phyloP scores from a whole-genome alignment of 2,329 filamentous ascomycete genomes.

The Phialophora verrucosa region DNA sequence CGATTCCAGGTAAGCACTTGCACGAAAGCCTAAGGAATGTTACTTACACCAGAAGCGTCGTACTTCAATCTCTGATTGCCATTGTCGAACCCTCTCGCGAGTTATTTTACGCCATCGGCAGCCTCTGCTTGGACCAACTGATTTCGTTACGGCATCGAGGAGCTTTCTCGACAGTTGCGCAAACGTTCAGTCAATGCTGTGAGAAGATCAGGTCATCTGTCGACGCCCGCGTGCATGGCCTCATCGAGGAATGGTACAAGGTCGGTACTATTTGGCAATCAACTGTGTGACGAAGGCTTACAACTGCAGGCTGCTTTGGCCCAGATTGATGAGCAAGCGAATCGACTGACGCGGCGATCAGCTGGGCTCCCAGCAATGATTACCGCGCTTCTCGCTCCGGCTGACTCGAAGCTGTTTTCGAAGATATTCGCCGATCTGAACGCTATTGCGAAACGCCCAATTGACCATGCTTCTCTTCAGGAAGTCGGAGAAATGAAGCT shows the following conservation, averaged over 20 bases:
- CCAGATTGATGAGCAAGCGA: slow-evolving; percentile 75
- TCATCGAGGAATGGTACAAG: slow-evolving; percentile 74
- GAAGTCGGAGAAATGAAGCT: slow-evolving; percentile 62
- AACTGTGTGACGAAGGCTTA: not conserved
- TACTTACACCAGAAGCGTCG: slow-evolving; percentile 61
- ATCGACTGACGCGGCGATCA: slow-evolving; percentile 82
- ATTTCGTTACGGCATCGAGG: slow-evolving; percentile 84
- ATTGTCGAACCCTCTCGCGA: slow-evolving; percentile 54
- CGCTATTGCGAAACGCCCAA: slow-evolving; percentile 22
- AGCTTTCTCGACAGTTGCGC: slow-evolving; percentile 89
- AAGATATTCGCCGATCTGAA: slow-evolving; percentile 61
- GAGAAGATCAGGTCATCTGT: slow-evolving; percentile 63
- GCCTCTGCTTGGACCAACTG: slow-evolving; percentile 80
- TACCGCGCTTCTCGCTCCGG: slow-evolving; percentile 76
- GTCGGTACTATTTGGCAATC: slow-evolving; percentile 49
- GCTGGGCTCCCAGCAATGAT: slow-evolving; percentile 90
- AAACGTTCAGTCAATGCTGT: slow-evolving; percentile 85
- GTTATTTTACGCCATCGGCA: slow-evolving; percentile 70
- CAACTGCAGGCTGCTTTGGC: slow-evolving; percentile 63
- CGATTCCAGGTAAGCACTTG: slow-evolving; percentile 74
- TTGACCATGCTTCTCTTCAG: slow-evolving; percentile 33
- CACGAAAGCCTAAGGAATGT: not conserved
- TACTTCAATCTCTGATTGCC: slow-evolving; percentile 67
- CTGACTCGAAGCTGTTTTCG: slow-evolving; percentile 64
- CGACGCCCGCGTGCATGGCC: slow-evolving; percentile 49